These are phyloP conservation scores for Podaxis sp. DNA, from an alignment of 768 basidiomycete genomes.

Conservation along the genomic window DNA sequence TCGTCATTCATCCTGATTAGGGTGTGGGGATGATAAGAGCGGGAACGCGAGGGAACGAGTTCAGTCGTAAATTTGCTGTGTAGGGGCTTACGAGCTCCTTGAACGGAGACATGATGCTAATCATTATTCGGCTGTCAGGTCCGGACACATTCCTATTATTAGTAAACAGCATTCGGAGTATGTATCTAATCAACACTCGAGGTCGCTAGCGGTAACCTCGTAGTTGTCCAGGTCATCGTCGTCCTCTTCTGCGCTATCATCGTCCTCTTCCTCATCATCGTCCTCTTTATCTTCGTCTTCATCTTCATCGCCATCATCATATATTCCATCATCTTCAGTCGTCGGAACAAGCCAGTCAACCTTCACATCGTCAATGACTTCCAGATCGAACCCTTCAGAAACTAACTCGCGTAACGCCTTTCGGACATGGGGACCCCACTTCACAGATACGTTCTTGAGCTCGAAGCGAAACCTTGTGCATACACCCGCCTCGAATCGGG, in stretches of 20 bases:
- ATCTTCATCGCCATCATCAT: too few relatives aligned
- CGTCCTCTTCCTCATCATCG: too few relatives aligned
- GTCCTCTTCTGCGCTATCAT: too few relatives aligned
- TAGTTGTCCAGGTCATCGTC: neutral
- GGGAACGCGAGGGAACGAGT: neutral
- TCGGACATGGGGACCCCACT: neutral
- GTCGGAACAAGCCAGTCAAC: too few relatives aligned
- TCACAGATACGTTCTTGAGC: neutral
- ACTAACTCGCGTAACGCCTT: neutral
- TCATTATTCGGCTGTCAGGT: too few relatives aligned
- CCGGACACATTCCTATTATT: too few relatives aligned
- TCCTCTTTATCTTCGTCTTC: too few relatives aligned
- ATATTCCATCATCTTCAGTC: too few relatives aligned
- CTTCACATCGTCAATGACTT: too few relatives aligned
- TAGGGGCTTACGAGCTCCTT: neutral
- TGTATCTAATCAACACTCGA: neutral
- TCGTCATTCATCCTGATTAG: neutral
- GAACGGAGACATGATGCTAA: too few relatives aligned
- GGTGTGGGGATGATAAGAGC: neutral
- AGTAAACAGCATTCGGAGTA: neutral
- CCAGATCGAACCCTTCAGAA: neutral
- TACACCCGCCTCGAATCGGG: neutral
- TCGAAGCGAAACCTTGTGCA: neutral
- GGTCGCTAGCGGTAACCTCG: too few relatives aligned
- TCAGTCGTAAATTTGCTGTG: neutral